A percentile compares a stretch with the other conserved stretches of the same genome.
These are phyloP conservation scores for Vitis rotundifolia DNA, from an alignment of 164 flowering plant genomes.

Conservation along the genomic window DNA sequence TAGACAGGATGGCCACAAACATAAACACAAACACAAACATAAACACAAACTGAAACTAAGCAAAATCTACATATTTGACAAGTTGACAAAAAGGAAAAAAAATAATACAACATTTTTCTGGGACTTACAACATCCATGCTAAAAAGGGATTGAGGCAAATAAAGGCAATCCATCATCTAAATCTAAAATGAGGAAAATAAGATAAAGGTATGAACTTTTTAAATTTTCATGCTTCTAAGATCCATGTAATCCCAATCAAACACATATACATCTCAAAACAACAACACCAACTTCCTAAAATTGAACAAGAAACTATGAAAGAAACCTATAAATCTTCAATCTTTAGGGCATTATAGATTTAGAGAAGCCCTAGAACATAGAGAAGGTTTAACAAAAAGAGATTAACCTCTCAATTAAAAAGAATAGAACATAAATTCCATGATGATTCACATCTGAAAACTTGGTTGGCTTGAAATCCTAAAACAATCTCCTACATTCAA, in stretches of 20 bases:
- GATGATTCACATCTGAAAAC: constrained; percentile 39
- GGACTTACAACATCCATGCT: neutral
- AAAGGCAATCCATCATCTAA: too few species aligned
- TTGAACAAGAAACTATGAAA: neutral
- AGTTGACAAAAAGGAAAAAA: neutral
- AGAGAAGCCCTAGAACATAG: constrained; percentile 6
- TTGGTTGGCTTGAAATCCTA: constrained; percentile 24
- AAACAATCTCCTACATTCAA: constrained; percentile 12
- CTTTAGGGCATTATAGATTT: constrained; percentile 31
- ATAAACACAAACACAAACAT: neutral
- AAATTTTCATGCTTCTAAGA: neutral
- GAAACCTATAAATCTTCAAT: constrained; percentile 2
- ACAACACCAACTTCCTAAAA: neutral
- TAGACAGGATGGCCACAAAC: constrained; percentile 12
- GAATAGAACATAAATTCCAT: constrained; percentile 2
- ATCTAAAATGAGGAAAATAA: neutral
- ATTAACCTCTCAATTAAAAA: neutral
- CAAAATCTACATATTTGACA: too few species aligned
- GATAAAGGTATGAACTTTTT: neutral
- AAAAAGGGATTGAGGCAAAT: neutral
- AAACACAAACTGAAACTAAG: neutral
- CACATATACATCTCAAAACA: neutral
- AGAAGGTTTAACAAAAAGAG: neutral
- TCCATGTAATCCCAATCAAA: neutral
- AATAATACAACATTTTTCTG: neutral